phyloP scores from a whole-genome alignment of 768 basidiomycete genomes.

The Pulveroboletus sp. region DNA sequence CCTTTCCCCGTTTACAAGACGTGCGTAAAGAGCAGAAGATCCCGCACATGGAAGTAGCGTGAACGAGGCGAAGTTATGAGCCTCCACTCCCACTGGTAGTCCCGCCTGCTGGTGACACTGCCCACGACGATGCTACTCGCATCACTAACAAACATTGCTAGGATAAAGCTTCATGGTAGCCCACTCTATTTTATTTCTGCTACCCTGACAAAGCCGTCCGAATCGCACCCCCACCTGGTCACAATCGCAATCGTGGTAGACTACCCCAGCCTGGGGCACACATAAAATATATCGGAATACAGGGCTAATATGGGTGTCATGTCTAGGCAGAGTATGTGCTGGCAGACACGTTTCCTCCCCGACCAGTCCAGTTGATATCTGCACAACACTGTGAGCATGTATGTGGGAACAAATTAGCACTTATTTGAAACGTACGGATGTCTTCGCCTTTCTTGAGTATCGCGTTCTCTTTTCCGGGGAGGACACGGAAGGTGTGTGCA shows the following conservation, averaged over 20 bases:
- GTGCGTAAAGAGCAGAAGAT: constrained; percentile 49
- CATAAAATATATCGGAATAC: constrained; percentile 17
- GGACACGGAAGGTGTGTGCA: constrained; percentile 94
- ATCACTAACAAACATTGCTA: background rate
- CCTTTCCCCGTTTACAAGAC: constrained; percentile 4
- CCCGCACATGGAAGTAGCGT: constrained; percentile 54
- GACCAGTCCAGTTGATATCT: constrained; percentile 99
- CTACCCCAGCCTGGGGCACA: background rate
- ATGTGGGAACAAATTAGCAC: background rate
- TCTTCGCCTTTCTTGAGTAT: constrained; percentile 76
- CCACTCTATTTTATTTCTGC: constrained; percentile 11
- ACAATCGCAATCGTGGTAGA: constrained; percentile 8
- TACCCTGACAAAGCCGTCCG: constrained; percentile 11
- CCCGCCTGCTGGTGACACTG: background rate
- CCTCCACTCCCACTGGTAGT: background rate
- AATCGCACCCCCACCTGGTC: constrained; percentile 12
- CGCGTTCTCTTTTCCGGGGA: constrained; percentile 86
- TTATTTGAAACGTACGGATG: constrained; percentile 63
- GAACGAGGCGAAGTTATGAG: background rate
- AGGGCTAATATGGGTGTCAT: background rate
- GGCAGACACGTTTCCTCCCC: constrained; percentile 91
- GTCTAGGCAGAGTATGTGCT: constrained; percentile 71
- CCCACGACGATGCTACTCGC: too few species aligned
- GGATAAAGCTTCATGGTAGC: background rate
- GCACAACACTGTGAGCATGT: constrained; percentile 2